Percentiles rank a stretch among this genome's conserved stretches.
These are phyloP conservation scores for Nigrospora oryzae DNA, from an alignment of 2,329 filamentous ascomycete species.

Conservation along the genomic window DNA sequence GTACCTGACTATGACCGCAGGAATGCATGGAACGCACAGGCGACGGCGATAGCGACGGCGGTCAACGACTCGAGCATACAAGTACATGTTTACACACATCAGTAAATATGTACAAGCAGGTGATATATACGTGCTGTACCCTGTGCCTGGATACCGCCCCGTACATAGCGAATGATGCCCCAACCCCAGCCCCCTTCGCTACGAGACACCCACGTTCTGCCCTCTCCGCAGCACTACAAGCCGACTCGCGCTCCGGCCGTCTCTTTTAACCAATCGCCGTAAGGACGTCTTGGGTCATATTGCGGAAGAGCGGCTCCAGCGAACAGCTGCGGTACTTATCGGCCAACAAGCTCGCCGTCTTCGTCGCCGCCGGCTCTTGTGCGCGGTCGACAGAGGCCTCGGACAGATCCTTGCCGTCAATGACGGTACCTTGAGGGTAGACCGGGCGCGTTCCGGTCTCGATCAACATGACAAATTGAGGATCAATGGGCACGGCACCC, in stretches of 20 bases:
- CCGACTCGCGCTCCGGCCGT: neutral
- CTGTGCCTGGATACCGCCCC: no score
- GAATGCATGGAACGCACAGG: no score
- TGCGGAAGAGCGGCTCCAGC: constrained; percentile 58
- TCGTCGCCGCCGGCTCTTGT: constrained; percentile 16
- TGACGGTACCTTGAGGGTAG: constrained; percentile 60
- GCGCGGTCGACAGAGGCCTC: constrained; percentile 18
- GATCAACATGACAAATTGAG: constrained; percentile 79
- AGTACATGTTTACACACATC: no score
- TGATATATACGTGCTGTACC: no score
- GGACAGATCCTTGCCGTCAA: constrained; percentile 49
- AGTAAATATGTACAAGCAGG: no score
- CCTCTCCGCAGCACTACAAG: no score
- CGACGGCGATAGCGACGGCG: no score
- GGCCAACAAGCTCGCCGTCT: constrained; percentile 36
- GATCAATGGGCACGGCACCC: constrained; percentile 84
- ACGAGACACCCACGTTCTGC: no score
- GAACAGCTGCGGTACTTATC: constrained; percentile 69
- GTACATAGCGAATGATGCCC: no score
- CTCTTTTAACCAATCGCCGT: constrained; percentile 21
- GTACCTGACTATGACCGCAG: no score
- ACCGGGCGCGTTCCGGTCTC: constrained; percentile 61
- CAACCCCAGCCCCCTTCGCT: no score
- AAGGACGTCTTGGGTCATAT: constrained; percentile 49
- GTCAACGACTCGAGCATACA: no score